A percentile compares a stretch with the other conserved stretches of the same genome.
phyloP scores from a whole-genome alignment of 1,139 yeast species.

The Hemisphaericaspora subhashii region DNA sequence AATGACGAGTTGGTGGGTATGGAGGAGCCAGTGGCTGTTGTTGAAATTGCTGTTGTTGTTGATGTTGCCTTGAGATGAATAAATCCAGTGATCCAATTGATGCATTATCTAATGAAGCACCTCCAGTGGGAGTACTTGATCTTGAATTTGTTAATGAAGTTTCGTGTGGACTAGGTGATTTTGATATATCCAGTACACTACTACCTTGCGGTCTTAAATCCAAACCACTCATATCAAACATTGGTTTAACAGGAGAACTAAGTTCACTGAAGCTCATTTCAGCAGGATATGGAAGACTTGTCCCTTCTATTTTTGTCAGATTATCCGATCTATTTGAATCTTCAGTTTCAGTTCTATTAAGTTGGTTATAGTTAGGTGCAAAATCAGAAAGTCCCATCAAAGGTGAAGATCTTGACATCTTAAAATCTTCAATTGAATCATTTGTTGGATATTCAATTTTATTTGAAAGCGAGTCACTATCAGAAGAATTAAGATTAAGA shows the following conservation, averaged over 20 bases:
- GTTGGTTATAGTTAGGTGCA: background rate
- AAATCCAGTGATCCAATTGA: constrained; percentile 2
- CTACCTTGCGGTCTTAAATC: background rate
- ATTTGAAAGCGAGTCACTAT: background rate
- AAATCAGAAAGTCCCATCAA: constrained; percentile 7
- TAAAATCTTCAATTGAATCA: constrained; percentile 6
- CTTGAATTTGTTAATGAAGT: background rate
- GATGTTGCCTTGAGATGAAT: background rate
- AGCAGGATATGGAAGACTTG: background rate
- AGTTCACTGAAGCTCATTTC: background rate
- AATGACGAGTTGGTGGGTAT: constrained; percentile 1
- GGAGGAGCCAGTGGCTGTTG: background rate
- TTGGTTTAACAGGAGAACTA: background rate
- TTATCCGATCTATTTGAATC: background rate
- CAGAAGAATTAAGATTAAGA: constrained; percentile 7
- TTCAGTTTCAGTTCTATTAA: background rate
- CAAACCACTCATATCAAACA: background rate
- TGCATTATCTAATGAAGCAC: background rate
- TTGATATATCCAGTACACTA: background rate
- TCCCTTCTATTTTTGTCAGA: background rate
- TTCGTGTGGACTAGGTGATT: constrained; percentile 2
- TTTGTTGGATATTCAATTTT: background rate
- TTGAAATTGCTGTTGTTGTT: background rate
- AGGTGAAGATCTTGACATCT: constrained; percentile 7
- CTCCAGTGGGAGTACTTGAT: background rate